These are phyloP conservation scores for Chalciporus piperatus DNA, from an alignment of 768 basidiomycete genomes.

Conservation along the genomic window DNA sequence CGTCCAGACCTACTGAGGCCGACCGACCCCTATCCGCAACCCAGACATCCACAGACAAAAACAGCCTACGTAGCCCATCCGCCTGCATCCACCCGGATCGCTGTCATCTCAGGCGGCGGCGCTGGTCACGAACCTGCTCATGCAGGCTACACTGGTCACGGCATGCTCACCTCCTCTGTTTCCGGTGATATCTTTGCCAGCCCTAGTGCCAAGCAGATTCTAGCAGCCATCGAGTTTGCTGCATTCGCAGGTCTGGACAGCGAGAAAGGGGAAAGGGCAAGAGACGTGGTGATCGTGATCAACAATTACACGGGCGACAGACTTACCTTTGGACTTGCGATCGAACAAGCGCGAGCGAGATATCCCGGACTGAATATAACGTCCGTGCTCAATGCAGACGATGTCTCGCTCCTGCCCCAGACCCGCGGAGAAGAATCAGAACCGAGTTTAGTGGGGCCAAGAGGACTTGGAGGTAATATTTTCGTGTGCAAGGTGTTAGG, in stretches of 20 bases:
- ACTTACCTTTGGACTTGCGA: constrained; percentile 56
- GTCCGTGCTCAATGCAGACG: constrained; percentile 53
- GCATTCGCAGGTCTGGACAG: constrained; percentile 30
- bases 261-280: not conserved
- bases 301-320: constrained; percentile 57
- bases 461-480: constrained; percentile 46
- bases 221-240: constrained; percentile 47
- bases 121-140: constrained; percentile 62
- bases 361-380: constrained; percentile 36
- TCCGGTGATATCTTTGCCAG: constrained; percentile 64
- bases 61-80: constrained; percentile 34
- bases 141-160: constrained; percentile 53
- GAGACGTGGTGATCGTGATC: constrained; percentile 37
- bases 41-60: constrained; percentile 38
- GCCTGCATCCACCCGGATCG: constrained; percentile 28
- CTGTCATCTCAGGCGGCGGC: constrained; percentile 49
- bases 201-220: constrained; percentile 57
- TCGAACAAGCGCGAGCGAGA: constrained; percentile 45
- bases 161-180: constrained; percentile 55
- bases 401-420: constrained; percentile 43
- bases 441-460: constrained; percentile 42
- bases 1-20: not conserved
- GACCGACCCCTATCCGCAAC: not conserved
- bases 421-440: constrained; percentile 4
- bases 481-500: constrained; percentile 57